Percentiles rank a stretch among this genome's conserved stretches.
phyloP scores from a whole-genome alignment of 805 yeast genomes.

The Ogataea saltuana region DNA sequence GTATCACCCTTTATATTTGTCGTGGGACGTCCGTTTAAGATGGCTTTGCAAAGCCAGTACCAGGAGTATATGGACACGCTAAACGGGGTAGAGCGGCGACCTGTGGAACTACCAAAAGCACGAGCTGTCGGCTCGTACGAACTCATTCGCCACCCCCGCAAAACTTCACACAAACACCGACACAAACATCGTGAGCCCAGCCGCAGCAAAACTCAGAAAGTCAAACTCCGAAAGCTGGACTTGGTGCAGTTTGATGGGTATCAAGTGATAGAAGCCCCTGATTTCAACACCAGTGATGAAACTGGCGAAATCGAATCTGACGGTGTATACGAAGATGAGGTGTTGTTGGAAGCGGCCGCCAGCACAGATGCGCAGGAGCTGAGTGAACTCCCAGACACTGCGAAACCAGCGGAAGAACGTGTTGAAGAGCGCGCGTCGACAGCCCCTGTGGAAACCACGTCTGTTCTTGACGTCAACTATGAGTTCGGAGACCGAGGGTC shows the following conservation, averaged over 20 bases:
- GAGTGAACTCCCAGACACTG: no score
- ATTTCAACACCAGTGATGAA: slow-evolving; percentile 20
- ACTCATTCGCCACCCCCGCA: no score
- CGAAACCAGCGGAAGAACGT: neutral
- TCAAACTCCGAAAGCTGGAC: neutral
- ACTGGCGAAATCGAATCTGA: no score
- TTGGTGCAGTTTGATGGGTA: slow-evolving; percentile 20
- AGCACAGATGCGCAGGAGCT: neutral
- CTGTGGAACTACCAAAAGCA: slow-evolving; percentile 1
- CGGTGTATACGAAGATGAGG: neutral
- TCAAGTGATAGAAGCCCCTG: slow-evolving; percentile 27
- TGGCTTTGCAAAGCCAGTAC: slow-evolving; percentile 2
- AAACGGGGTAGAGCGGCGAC: neutral
- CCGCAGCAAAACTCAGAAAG: neutral
- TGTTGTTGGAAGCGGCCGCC: neutral
- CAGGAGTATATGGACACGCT: slow-evolving; percentile 2
- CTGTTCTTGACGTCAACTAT: slow-evolving; percentile 28
- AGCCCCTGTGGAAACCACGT: neutral
- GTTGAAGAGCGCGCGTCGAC: neutral
- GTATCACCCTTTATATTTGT: neutral
- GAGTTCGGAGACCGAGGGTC: slow-evolving; percentile 41
- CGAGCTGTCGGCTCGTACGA: no score
- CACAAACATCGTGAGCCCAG: neutral
- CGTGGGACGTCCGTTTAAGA: neutral
- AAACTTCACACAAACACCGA: no score